Evolutionary conservation across 495 filamentous ascomycete genomes (phyloP).

Genomic region (Trichocladium uniseriatum): DNA sequence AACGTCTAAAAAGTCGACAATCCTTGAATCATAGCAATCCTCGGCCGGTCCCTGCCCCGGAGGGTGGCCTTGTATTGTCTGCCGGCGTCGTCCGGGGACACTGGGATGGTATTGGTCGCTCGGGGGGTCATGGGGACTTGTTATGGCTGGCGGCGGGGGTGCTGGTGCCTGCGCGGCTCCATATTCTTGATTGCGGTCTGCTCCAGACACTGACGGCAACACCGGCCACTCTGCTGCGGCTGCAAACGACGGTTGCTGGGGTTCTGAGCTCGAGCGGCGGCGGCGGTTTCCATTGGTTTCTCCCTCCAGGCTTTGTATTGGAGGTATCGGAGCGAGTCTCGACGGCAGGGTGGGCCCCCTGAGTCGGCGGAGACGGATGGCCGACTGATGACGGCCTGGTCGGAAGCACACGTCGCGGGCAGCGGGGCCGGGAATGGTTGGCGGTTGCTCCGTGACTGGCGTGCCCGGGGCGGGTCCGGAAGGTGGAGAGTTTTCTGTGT

Average conservation of each 20-base stretch:
- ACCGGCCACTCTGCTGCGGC: background rate
- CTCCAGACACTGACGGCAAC: background rate
- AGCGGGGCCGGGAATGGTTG: too few species aligned
- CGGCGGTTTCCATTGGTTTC: background rate
- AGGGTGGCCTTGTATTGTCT: background rate
- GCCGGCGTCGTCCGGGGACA: constrained; percentile 5
- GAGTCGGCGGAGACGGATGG: constrained; percentile 14
- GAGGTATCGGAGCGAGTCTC: background rate
- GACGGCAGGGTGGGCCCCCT: background rate
- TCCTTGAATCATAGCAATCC: constrained; percentile 41
- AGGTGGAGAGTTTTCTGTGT: too few species aligned
- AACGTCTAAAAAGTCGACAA: constrained; percentile 64
- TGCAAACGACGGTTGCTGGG: constrained; percentile 5
- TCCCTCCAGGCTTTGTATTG: background rate
- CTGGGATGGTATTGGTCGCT: background rate
- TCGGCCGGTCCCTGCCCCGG: constrained; percentile 16
- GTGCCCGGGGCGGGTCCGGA: too few species aligned
- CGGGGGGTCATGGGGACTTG: background rate
- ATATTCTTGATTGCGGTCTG: background rate
- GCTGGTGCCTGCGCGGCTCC: background rate
- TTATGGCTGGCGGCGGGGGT: background rate
- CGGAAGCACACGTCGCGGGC: too few species aligned
- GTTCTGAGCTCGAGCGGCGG: constrained; percentile 14
- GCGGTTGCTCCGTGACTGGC: too few species aligned
- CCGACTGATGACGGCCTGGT: background rate